Percentiles rank a stretch among this genome's conserved stretches.
phyloP scores from a whole-genome alignment of 139 green algal species.

The Desmodesmus armatus region DNA sequence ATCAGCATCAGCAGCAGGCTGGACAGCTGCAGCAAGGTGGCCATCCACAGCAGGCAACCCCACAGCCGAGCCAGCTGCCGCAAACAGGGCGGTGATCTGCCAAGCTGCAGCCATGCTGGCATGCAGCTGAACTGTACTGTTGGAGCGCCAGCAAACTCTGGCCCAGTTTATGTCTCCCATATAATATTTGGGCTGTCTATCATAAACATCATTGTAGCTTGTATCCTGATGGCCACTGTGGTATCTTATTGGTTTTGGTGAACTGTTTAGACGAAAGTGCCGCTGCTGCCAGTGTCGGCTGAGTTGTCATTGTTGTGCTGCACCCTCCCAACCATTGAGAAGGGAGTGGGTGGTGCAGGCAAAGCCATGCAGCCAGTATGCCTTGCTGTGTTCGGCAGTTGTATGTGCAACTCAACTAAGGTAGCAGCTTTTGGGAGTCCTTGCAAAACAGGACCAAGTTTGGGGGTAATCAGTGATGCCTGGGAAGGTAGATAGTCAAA shows the following conservation, averaged over 20 bases:
- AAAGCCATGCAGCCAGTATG: no score
- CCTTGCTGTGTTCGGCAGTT: no score
- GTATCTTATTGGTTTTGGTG: not conserved
- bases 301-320: no score
- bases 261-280: slow-evolving; percentile 71
- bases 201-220: not conserved
- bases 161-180: not conserved
- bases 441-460: no score
- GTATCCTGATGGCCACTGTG: not conserved
- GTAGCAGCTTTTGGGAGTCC: no score
- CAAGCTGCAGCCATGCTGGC: not conserved
- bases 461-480: no score
- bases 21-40: not conserved
- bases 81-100: not conserved
- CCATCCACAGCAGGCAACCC: not conserved
- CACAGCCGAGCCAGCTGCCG: no score
- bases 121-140: not conserved
- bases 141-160: not conserved
- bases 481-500: no score
- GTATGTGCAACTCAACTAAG: no score
- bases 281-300: slow-evolving; percentile 50
- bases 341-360: no score
- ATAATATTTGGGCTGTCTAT: not conserved
- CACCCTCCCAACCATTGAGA: no score
- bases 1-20: not conserved